Conservation (phyloP, 768 basidiomycete species). For the Lactifluus volemus region DNA sequence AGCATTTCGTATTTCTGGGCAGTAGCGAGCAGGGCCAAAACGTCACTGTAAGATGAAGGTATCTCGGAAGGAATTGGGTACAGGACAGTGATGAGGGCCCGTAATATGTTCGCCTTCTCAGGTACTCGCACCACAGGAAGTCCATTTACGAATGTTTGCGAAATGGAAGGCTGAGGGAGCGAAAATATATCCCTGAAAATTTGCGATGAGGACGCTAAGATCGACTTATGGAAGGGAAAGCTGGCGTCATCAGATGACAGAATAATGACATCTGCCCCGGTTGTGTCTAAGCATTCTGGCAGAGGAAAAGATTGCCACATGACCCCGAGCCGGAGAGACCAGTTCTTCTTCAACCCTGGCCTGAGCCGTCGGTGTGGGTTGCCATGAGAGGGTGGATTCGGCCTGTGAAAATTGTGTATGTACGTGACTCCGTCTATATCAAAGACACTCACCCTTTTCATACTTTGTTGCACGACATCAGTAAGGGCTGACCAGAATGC, state of each 20-base stretch:
- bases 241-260: slow-evolving; percentile 1
- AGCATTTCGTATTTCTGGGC: slow-evolving; percentile 23
- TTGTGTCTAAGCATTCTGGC: not conserved
- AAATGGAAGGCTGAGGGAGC: slow-evolving; percentile 15
- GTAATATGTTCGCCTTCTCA: slow-evolving; percentile 4
- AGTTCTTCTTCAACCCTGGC: no score
- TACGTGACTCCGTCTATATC: not conserved
- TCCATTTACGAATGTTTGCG: not conserved
- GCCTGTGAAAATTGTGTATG: not conserved
- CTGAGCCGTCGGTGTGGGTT: no score
- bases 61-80: slow-evolving; percentile 5
- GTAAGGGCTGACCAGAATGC: slow-evolving; percentile 1
- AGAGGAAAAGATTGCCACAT: not conserved
- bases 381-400: not conserved
- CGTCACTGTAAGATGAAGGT: not conserved
- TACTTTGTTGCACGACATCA: not conserved
- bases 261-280: not conserved
- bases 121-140: slow-evolving; percentile 14
- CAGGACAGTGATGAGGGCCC: slow-evolving; percentile 5
- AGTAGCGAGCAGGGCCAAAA: slow-evolving; percentile 14
- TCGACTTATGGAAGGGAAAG: slow-evolving; percentile 26
- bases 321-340: not conserved
- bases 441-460: not conserved
- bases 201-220: slow-evolving; percentile 25
- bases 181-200: slow-evolving; percentile 28